Percentiles rank a stretch among this genome's conserved stretches.
Conservation (phyloP, 2,329 filamentous ascomycete species). For the Passalora sequoiae region DNA sequence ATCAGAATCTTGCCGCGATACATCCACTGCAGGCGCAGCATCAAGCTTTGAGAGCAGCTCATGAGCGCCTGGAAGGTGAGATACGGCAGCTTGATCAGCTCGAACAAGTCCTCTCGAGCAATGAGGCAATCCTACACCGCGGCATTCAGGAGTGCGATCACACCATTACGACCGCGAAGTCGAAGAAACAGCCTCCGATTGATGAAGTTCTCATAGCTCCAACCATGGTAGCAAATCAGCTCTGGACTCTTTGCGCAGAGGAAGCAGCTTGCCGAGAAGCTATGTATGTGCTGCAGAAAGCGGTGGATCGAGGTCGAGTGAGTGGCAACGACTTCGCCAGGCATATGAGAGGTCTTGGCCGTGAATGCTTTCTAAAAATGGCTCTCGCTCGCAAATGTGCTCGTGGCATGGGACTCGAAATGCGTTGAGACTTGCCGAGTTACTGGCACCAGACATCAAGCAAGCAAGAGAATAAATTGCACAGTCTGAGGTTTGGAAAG, state of each 20-base stretch:
- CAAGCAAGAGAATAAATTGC: neutral
- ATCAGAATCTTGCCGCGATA: slow-evolving; percentile 69
- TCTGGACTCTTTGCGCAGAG: slow-evolving; percentile 85
- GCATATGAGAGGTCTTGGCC: slow-evolving; percentile 63
- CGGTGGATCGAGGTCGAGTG: slow-evolving; percentile 67
- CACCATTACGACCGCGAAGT: slow-evolving; percentile 67
- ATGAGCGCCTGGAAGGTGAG: slow-evolving; percentile 67
- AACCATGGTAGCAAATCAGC: slow-evolving; percentile 84
- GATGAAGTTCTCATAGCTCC: slow-evolving; percentile 92
- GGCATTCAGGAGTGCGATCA: slow-evolving; percentile 73
- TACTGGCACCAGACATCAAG: neutral
- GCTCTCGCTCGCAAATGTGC: slow-evolving; percentile 73
- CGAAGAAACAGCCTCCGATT: slow-evolving; percentile 66
- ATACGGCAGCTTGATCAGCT: slow-evolving; percentile 65
- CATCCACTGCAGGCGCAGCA: slow-evolving; percentile 74
- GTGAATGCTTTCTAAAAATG: slow-evolving; percentile 82
- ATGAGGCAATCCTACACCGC: slow-evolving; percentile 71
- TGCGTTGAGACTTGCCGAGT: slow-evolving; percentile 6
- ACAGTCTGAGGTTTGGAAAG: too few relatives aligned
- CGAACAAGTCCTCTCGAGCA: slow-evolving; percentile 65
- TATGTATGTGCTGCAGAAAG: slow-evolving; percentile 73
- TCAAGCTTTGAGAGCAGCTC: slow-evolving; percentile 65
- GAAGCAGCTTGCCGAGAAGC: slow-evolving; percentile 82
- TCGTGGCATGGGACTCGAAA: slow-evolving; percentile 63
- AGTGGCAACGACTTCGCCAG: slow-evolving; percentile 70